These are phyloP conservation scores for Colletotrichum cuscutae DNA, from an alignment of 2,329 filamentous ascomycete species.

Conservation along the genomic window DNA sequence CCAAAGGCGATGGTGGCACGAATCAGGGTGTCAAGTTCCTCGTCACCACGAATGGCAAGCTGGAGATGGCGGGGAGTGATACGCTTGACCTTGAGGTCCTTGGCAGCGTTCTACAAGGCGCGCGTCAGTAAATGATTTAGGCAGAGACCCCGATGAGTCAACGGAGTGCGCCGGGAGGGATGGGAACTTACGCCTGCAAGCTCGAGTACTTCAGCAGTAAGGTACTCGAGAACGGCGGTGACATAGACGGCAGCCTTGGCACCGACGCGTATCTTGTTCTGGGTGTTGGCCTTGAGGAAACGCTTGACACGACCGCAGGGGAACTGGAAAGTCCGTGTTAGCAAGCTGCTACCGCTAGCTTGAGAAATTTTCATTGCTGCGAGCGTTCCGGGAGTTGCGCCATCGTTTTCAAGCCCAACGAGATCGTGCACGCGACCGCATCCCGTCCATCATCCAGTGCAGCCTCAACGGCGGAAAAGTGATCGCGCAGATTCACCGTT, in stretches of 20 bases:
- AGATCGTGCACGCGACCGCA: constrained; percentile 26
- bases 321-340: constrained; percentile 69
- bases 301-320: constrained; percentile 99
- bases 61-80: constrained; percentile 98
- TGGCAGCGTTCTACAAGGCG: constrained; percentile 82
- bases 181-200: constrained; percentile 81
- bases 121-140: constrained; percentile 30
- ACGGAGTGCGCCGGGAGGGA: constrained; percentile 11
- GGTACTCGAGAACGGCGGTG: constrained; percentile 96
- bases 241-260: constrained; percentile 99
- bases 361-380: constrained; percentile 12
- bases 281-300: constrained; percentile 98
- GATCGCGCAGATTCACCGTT: neutral
- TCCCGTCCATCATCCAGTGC: neutral
- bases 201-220: constrained; percentile 97
- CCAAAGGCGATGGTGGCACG: constrained; percentile 98
- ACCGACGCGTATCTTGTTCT: constrained; percentile 99
- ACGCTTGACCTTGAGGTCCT: constrained; percentile 99
- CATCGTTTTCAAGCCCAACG: constrained; percentile 15
- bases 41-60: constrained; percentile 97
- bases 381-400: constrained; percentile 19
- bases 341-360: neutral
- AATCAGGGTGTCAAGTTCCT: constrained; percentile 97
- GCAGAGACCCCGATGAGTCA: constrained; percentile 14
- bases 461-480: neutral